These are phyloP conservation scores for Nicotiana benthamiana DNA, from an alignment of 257 asterid species.

Conservation along the genomic window DNA sequence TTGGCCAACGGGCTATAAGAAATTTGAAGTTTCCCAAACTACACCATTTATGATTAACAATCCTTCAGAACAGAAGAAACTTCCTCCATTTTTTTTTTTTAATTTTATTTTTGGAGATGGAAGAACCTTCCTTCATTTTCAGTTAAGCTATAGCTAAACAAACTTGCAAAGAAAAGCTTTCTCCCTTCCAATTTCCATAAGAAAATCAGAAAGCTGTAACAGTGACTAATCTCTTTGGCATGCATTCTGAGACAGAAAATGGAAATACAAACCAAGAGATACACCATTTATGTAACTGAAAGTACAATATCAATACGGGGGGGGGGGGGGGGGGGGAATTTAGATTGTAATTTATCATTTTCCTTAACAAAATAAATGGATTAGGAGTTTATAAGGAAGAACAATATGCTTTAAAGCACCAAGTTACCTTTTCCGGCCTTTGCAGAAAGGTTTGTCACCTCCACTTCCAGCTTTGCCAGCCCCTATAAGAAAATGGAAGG, in stretches of 20 bases:
- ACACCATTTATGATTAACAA: background rate
- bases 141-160: background rate
- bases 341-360: background rate
- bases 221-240: background rate
- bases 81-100: background rate
- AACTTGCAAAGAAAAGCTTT: background rate
- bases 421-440: slow-evolving; percentile 96
- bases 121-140: background rate
- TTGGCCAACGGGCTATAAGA: no score
- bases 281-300: background rate
- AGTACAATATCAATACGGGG: background rate
- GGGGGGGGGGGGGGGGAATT: no score
- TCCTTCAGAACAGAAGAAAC: background rate
- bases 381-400: background rate
- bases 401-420: slow-evolving; percentile 2
- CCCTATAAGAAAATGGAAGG: slow-evolving; percentile 45
- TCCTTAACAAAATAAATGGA: background rate
- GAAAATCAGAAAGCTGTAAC: background rate
- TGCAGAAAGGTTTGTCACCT: slow-evolving; percentile 97
- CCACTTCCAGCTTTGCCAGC: slow-evolving; percentile 89
- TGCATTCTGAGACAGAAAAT: background rate
- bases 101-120: no score
- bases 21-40: background rate
- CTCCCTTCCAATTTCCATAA: background rate
- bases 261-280: background rate